A percentile compares a stretch with the other conserved stretches of the same genome.
phyloP scores from a whole-genome alignment of 2,329 filamentous ascomycete species.

The Exophiala oligosperma region DNA sequence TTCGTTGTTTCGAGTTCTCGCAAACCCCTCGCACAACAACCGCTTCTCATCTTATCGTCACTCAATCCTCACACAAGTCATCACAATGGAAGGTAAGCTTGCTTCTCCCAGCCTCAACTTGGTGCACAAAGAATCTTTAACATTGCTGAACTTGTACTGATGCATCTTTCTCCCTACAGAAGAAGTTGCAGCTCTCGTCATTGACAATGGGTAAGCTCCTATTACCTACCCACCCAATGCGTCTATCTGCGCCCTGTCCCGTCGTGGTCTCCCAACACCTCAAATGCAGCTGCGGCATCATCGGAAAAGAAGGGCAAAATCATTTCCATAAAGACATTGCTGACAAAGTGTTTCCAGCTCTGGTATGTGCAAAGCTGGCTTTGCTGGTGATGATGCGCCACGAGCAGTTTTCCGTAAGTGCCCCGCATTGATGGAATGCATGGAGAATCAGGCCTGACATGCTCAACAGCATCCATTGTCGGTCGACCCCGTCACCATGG shows the following conservation, averaged over 20 bases:
- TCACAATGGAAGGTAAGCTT: constrained; percentile 67
- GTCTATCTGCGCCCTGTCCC: constrained; percentile 13
- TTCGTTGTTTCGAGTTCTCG: constrained; percentile 13
- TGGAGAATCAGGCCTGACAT: constrained; percentile 2
- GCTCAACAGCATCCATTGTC: constrained; percentile 84
- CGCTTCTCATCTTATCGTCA: constrained; percentile 9
- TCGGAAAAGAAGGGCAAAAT: constrained; percentile 15
- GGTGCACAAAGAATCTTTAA: background rate
- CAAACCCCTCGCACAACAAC: background rate
- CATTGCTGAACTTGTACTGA: constrained; percentile 35
- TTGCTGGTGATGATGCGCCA: constrained; percentile 99
- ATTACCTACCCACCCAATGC: constrained; percentile 3
- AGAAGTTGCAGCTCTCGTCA: constrained; percentile 99
- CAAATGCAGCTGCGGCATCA: constrained; percentile 5
- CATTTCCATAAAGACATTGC: constrained; percentile 14
- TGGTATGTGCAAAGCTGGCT: constrained; percentile 99
- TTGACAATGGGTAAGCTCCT: constrained; percentile 99
- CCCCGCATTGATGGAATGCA: constrained; percentile 9
- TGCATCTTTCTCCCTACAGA: constrained; percentile 60
- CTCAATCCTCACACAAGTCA: constrained; percentile 20
- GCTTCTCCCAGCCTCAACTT: constrained; percentile 34
- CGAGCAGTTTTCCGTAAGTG: constrained; percentile 99
- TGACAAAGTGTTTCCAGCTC: constrained; percentile 64
- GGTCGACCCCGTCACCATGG: constrained; percentile 99
- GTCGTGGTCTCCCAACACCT: background rate